Base-by-base conservation (phyloP, 257 asterid genomes). In the Jacaranda copaia region DNA sequence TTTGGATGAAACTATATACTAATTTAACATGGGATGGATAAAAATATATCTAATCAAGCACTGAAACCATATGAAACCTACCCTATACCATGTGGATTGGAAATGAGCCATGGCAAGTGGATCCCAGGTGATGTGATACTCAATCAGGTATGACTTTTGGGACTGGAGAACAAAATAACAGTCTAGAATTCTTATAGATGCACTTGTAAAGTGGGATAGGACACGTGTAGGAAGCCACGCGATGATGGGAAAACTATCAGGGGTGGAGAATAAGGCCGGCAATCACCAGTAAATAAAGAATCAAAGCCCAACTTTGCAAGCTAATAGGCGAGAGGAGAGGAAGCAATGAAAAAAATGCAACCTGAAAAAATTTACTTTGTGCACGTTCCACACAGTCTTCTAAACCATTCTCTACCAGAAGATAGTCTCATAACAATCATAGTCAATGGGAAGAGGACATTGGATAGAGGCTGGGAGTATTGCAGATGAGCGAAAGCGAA, bases 251-350 rank as follows among this genome's bases (percentile, higher is more conserved):
- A 51, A 12, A 68, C 76, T 46, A 77, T 39, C 43, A 77, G 72
- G 4, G 81, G 77, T 10, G 18, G 77, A 70, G 81, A 77, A 73
- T 20, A 62, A 78, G 39, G 77, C 65, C 25, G 45, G 15, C 5
- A 16, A 48, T 49, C 66, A 59, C 16, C 71, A 70, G 68, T 77
- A 55, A 61, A 46, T 72, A 63, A 25, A 18, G 78, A 32, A 59
- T 9, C 61, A 71, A 71, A 71, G 11, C 52, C 51, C 46, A 70
- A 14, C 15, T 52, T 70, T 38, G 48, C 14, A 38, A 38, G 68
- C 68, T 39, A 59, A 32, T 14, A 6, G 36, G 35, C 8, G 6
- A 12, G 25, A 36, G 5, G 12, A 63, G 70, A 40, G 70, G 45
- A 40, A 38, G 38, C 62, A n/a, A 8, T 0, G 8, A 59, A 32